These are phyloP conservation scores for Phytophthora megakarya DNA, from an alignment of 352 stramenopile species.

Conservation along the genomic window DNA sequence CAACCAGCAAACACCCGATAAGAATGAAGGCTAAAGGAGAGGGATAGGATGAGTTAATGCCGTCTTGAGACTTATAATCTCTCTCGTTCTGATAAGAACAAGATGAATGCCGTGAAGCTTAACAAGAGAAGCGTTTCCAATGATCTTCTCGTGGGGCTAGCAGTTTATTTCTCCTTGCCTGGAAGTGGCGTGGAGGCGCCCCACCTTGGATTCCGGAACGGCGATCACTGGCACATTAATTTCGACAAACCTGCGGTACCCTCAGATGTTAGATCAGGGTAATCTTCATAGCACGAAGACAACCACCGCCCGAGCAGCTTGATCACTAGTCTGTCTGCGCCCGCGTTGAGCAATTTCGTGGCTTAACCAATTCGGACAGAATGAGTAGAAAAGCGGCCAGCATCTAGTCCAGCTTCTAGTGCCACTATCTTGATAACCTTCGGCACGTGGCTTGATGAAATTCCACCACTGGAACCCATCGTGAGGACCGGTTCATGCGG, in stretches of 20 bases:
- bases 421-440: constrained; percentile 11
- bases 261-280: constrained; percentile 9
- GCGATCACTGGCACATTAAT: constrained; percentile 10
- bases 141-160: constrained; percentile 10
- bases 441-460: background rate
- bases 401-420: background rate
- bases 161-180: too few species aligned
- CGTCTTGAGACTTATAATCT: background rate
- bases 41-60: background rate
- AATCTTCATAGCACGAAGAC: constrained; percentile 24
- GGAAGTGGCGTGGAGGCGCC: constrained; percentile 4
- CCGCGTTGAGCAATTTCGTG: constrained; percentile 20
- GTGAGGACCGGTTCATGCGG: background rate
- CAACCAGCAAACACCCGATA: background rate
- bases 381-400: constrained; percentile 24
- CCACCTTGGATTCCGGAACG: constrained; percentile 1
- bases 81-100: background rate
- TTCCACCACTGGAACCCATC: background rate
- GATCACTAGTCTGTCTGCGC: constrained; percentile 22
- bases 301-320: constrained; percentile 28
- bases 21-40: background rate
- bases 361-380: constrained; percentile 28
- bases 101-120: background rate
- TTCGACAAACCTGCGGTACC: background rate
- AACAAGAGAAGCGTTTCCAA: constrained; percentile 7